Percentiles rank a stretch among this genome's conserved stretches.
These are phyloP conservation scores for Lipomyces japonicus DNA, from an alignment of 805 yeast genomes.

Conservation along the genomic window DNA sequence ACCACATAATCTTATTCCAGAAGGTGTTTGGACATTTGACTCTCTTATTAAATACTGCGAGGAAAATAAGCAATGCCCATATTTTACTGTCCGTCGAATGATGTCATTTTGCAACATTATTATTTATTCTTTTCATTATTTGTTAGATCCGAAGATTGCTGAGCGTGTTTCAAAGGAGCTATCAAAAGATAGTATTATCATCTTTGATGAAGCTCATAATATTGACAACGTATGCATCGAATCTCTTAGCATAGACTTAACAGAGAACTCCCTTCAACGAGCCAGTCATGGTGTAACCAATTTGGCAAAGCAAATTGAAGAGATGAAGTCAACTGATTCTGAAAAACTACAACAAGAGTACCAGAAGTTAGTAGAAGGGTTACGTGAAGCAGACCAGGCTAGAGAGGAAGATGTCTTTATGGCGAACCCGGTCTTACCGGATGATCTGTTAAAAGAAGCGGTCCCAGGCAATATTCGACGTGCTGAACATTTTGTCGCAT, in stretches of 20 bases:
- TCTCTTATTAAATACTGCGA: conserved; percentile 73
- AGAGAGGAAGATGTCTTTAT: conserved; percentile 63
- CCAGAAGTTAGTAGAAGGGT: conserved; percentile 83
- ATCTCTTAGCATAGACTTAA: conserved; percentile 83
- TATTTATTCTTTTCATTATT: conserved; percentile 93
- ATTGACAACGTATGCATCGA: conserved; percentile 98
- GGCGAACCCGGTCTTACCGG: conserved; percentile 82
- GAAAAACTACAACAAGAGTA: conserved; percentile 84
- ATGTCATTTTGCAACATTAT: conserved; percentile 73
- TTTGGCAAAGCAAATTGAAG: conserved; percentile 75
- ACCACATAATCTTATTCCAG: conserved; percentile 83
- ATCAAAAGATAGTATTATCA: conserved; percentile 87
- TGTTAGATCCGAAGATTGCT: conserved; percentile 94
- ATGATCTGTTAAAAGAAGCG: conserved; percentile 84
- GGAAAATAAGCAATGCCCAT: conserved; percentile 82
- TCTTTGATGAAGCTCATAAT: conserved; percentile 98
- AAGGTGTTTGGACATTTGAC: conserved; percentile 94
- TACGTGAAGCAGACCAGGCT: conserved; percentile 72
- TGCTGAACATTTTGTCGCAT: conserved; percentile 95
- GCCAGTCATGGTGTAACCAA: conserved; percentile 86
- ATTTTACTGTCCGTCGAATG: conserved; percentile 97
- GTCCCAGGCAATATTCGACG: conserved; percentile 95
- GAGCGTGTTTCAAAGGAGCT: conserved; percentile 90
- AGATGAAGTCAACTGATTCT: conserved; percentile 77
- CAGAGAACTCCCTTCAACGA: conserved; percentile 79